Conservation (phyloP, 75 land plant species). For the Picea sitchensis region DNA sequence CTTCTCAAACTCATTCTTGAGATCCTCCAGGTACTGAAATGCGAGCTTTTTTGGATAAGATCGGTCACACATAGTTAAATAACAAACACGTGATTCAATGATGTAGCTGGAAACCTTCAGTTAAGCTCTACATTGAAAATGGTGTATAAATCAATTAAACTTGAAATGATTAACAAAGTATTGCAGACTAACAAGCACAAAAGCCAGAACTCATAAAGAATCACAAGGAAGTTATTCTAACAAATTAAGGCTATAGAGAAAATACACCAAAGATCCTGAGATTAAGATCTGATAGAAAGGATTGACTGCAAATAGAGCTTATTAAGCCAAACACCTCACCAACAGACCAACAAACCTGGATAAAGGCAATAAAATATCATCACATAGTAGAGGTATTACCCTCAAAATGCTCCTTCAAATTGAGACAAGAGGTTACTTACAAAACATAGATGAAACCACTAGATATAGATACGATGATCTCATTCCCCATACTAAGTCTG, state of each 20-base stretch:
- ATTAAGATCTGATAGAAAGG: neutral
- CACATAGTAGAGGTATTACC: neutral
- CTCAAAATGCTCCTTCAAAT: neutral
- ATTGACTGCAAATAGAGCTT: neutral
- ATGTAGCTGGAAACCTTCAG: conserved; percentile 65
- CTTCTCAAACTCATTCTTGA: conserved; percentile 91
- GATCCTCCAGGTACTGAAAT: conserved; percentile 94
- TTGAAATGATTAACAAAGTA: neutral
- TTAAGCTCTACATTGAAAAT: neutral
- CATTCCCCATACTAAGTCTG: neutral
- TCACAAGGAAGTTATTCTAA: neutral
- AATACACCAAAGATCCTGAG: neutral
- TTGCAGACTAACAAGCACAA: neutral
- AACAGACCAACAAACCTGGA: neutral
- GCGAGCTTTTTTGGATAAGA: conserved; percentile 97
- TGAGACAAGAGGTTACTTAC: too few species aligned
- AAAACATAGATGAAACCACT: neutral
- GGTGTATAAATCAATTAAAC: conserved; percentile 2
- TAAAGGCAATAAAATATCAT: neutral
- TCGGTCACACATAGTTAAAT: conserved; percentile 96
- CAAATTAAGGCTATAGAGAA: neutral
- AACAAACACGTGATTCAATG: conserved; percentile 94
- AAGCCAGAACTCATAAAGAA: neutral
- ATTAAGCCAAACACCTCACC: conserved; percentile 1
- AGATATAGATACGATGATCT: neutral